Conservation (phyloP, 257 asterid genomes). For the Capsicum pubescens region DNA sequence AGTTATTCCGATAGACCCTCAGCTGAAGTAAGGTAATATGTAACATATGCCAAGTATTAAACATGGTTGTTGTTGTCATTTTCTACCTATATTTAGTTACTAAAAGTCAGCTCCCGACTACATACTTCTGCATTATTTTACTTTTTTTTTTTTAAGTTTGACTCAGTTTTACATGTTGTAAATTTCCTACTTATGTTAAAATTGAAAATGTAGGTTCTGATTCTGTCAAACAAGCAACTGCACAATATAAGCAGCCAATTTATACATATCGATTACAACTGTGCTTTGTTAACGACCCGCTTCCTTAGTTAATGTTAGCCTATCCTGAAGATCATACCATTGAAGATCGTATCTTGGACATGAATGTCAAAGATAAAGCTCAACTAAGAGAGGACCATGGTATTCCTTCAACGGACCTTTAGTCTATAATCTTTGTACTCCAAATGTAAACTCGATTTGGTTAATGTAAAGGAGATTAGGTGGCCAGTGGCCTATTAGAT, state of each 20-base stretch:
- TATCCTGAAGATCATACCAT: not conserved
- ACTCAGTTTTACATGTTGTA: not conserved
- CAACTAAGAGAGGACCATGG: not conserved
- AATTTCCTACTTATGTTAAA: not conserved
- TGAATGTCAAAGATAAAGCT: not conserved
- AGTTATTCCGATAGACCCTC: too few species aligned
- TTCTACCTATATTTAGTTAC: not conserved
- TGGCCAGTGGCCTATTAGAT: not conserved
- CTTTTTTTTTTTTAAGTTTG: not conserved
- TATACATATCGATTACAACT: not conserved
- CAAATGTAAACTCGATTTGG: not conserved
- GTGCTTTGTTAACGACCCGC: not conserved
- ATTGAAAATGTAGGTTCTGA: not conserved
- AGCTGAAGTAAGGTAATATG: too few species aligned
- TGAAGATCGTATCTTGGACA: not conserved
- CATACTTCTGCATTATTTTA: not conserved
- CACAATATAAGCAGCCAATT: not conserved
- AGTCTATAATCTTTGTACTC: not conserved
- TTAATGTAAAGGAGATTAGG: not conserved
- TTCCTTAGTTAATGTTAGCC: not conserved
- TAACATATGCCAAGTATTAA: not conserved
- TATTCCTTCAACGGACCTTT: not conserved
- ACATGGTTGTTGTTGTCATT: not conserved
- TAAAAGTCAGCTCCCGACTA: slow-evolving; percentile 1
- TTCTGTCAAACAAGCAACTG: not conserved